These are phyloP conservation scores for Neonectria hederae DNA, from an alignment of 2,329 filamentous ascomycete genomes.

Conservation along the genomic window DNA sequence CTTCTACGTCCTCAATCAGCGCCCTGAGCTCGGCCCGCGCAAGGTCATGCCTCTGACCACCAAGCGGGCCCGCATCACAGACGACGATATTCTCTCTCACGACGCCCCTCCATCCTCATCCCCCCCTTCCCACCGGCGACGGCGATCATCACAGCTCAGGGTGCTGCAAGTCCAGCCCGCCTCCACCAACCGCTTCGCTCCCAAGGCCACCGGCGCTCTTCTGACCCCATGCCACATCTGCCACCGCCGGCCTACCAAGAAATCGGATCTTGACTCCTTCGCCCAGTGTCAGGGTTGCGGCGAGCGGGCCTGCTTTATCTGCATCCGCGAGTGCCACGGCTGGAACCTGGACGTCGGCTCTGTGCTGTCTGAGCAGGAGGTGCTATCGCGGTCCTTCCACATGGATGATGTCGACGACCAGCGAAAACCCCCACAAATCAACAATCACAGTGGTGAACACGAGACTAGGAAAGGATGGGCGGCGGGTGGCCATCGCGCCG, in stretches of 20 bases:
- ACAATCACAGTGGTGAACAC: constrained; percentile 23
- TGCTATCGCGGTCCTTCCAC: constrained; percentile 56
- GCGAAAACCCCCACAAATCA: constrained; percentile 26
- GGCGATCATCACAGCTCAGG: constrained; percentile 41
- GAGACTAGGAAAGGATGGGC: constrained; percentile 48
- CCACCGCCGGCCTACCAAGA: constrained; percentile 70
- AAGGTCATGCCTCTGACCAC: constrained; percentile 44
- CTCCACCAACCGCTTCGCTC: constrained; percentile 15
- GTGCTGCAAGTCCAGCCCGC: constrained; percentile 33
- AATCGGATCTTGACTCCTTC: constrained; percentile 72
- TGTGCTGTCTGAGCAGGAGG: constrained; percentile 47
- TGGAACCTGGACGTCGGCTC: constrained; percentile 47
- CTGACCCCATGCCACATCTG: constrained; percentile 73
- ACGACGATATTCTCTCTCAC: constrained; percentile 35
- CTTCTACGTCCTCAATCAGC: constrained; percentile 41
- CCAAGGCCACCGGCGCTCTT: constrained; percentile 33
- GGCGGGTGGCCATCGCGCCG: constrained; percentile 57
- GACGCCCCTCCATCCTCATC: constrained; percentile 21
- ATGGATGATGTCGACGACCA: constrained; percentile 60
- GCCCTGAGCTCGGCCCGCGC: constrained; percentile 39
- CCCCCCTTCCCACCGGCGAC: constrained; percentile 35
- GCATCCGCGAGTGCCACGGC: constrained; percentile 69
- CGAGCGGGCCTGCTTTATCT: constrained; percentile 73
- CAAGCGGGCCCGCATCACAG: constrained; percentile 45
- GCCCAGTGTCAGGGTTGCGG: constrained; percentile 71